phyloP scores from a whole-genome alignment of 192 early-diverging fungal genomes.

The Phycomyces blakesleeanus region DNA sequence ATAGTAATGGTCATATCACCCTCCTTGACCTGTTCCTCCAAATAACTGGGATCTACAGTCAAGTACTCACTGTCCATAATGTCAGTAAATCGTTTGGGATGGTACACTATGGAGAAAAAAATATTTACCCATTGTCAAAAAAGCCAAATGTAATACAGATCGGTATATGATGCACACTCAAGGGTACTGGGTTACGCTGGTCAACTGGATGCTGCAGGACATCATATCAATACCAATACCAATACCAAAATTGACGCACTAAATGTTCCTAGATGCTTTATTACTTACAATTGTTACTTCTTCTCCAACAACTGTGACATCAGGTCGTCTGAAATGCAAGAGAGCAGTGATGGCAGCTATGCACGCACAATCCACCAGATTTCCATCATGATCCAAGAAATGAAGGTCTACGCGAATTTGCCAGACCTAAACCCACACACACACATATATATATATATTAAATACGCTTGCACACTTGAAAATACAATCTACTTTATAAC shows the following conservation, averaged over 20 bases:
- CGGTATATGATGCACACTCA: constrained; percentile 94
- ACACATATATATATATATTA: too few relatives aligned
- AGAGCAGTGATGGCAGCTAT: constrained; percentile 89
- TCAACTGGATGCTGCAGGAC: constrained; percentile 69
- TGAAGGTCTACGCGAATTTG: constrained; percentile 84
- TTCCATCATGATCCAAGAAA: constrained; percentile 93
- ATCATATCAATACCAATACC: too few relatives aligned
- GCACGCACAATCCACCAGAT: constrained; percentile 87
- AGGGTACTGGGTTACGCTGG: constrained; percentile 87
- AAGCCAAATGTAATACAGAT: constrained; percentile 92
- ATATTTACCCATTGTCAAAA: constrained; percentile 79
- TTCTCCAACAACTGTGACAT: constrained; percentile 89
- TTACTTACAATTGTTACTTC: constrained; percentile 81
- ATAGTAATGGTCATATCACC: constrained; percentile 86
- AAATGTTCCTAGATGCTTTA: too few relatives aligned
- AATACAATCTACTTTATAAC: not conserved
- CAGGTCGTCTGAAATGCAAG: constrained; percentile 89
- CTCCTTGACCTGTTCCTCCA: constrained; percentile 84
- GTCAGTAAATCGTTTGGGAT: constrained; percentile 1
- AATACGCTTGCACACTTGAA: not conserved
- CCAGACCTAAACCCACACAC: constrained; percentile 63
- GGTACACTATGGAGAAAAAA: too few relatives aligned
- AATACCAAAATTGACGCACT: too few relatives aligned
- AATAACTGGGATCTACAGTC: constrained; percentile 78
- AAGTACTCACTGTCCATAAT: constrained; percentile 44